phyloP scores from a whole-genome alignment of 495 filamentous ascomycete genomes.

The Xylona heveae region DNA sequence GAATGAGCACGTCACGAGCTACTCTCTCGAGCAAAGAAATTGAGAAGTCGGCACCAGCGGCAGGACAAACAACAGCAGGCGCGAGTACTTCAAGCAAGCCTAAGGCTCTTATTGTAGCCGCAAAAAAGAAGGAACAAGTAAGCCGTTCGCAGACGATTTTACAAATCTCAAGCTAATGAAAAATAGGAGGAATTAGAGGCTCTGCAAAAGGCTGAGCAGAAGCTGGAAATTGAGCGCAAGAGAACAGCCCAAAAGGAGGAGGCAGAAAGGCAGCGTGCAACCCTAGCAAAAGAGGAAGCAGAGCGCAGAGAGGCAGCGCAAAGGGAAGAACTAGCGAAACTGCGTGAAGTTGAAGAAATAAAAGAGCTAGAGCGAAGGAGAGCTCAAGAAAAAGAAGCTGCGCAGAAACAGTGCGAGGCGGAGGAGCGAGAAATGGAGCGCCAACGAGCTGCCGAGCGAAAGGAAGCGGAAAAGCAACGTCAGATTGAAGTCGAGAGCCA shows the following conservation, averaged over 20 bases:
- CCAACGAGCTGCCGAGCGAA: constrained; percentile 18
- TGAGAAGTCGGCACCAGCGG: constrained; percentile 7
- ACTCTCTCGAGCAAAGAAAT: constrained; percentile 21
- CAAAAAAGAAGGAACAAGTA: constrained; percentile 49
- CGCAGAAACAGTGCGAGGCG: too few species aligned
- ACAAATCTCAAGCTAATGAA: too few species aligned
- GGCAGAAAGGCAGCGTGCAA: constrained; percentile 20
- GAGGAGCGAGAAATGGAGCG: constrained; percentile 13
- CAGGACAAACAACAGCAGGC: constrained; percentile 18
- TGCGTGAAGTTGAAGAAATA: not conserved
- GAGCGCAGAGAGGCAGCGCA: too few species aligned
- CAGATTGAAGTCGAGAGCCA: constrained; percentile 30
- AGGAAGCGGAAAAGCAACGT: constrained; percentile 19
- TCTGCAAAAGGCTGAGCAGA: constrained; percentile 59
- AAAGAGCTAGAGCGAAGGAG: not conserved
- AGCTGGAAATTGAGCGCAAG: constrained; percentile 57
- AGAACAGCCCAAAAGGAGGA: constrained; percentile 39
- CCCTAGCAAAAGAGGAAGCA: too few species aligned
- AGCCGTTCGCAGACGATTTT: constrained; percentile 1
- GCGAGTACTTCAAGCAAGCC: constrained; percentile 35
- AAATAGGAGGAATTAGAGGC: constrained; percentile 47
- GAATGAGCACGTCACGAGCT: not conserved
- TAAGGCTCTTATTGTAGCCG: constrained; percentile 38
- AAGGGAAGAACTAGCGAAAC: too few species aligned
- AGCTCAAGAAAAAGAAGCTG: constrained; percentile 4